Conservation (phyloP, 495 filamentous ascomycete genomes). For the Tirmania nivea region DNA sequence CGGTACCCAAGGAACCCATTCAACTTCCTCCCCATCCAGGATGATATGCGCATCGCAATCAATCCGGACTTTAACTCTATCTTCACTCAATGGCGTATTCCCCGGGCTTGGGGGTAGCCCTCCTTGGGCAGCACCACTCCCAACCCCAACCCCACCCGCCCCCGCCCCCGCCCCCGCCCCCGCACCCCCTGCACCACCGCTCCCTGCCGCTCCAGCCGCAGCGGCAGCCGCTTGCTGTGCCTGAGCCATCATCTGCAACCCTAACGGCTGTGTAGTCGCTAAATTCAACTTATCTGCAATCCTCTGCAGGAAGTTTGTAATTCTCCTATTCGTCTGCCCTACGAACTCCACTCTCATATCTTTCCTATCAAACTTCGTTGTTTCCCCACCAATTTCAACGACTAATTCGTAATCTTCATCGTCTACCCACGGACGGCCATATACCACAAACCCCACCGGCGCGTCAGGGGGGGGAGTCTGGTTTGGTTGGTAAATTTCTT, state of each 20-base stretch:
- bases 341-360: constrained; percentile 46
- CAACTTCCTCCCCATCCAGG: constrained; percentile 43
- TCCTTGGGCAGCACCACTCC: neutral
- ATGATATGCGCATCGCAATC: constrained; percentile 44
- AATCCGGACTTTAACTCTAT: constrained; percentile 44
- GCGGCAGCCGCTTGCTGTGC: constrained; percentile 23
- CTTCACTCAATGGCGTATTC: constrained; percentile 47
- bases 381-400: constrained; percentile 53
- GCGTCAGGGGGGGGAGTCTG: constrained; percentile 1
- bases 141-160: neutral
- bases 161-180: neutral
- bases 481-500: constrained; percentile 21
- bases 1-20: constrained; percentile 15
- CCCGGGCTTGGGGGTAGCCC: constrained; percentile 25
- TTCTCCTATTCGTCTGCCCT: constrained; percentile 40
- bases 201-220: constrained; percentile 16
- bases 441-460: constrained; percentile 20
- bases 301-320: constrained; percentile 54
- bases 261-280: constrained; percentile 42
- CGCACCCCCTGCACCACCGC: neutral
- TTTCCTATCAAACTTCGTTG: constrained; percentile 37
- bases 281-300: constrained; percentile 61
- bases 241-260: constrained; percentile 36
- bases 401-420: constrained; percentile 51
- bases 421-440: constrained; percentile 65